These are phyloP conservation scores for Kalmusia sp. DNA, from an alignment of 2,329 filamentous ascomycete genomes.

Conservation along the genomic window DNA sequence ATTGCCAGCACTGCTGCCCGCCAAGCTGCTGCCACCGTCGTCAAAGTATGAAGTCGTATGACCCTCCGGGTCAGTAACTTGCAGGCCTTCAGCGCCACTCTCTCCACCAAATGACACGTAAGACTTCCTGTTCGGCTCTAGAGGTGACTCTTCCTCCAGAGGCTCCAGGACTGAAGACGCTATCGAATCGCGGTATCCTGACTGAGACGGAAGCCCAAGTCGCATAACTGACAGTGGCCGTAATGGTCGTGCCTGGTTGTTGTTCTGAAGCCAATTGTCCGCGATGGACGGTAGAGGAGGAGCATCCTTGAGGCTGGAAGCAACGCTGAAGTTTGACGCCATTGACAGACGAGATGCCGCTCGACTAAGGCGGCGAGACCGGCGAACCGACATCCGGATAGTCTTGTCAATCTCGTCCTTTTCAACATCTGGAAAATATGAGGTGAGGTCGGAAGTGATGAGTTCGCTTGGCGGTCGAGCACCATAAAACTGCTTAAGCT, in stretches of 20 bases:
- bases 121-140: constrained; percentile 89
- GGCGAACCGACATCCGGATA: constrained; percentile 87
- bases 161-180: constrained; percentile 89
- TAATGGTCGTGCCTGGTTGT: constrained; percentile 55
- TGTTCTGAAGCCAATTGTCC: constrained; percentile 81
- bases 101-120: constrained; percentile 87
- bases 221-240: constrained; percentile 68
- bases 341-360: constrained; percentile 93
- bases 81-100: constrained; percentile 73
- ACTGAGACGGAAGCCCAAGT: constrained; percentile 63
- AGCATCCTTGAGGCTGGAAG: constrained; percentile 89
- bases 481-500: constrained; percentile 84
- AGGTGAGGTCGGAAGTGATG: constrained; percentile 94
- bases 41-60: constrained; percentile 81
- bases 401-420: constrained; percentile 95
- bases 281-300: constrained; percentile 95
- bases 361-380: constrained; percentile 89
- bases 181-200: constrained; percentile 82
- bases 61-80: constrained; percentile 79
- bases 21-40: constrained; percentile 75
- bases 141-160: constrained; percentile 85
- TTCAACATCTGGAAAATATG: constrained; percentile 95
- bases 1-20: constrained; percentile 67
- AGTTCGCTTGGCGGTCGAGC: constrained; percentile 94
- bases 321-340: constrained; percentile 90